Base-by-base conservation (phyloP, 192 early-diverging fungal genomes). In the Coemansia sp. region DNA sequence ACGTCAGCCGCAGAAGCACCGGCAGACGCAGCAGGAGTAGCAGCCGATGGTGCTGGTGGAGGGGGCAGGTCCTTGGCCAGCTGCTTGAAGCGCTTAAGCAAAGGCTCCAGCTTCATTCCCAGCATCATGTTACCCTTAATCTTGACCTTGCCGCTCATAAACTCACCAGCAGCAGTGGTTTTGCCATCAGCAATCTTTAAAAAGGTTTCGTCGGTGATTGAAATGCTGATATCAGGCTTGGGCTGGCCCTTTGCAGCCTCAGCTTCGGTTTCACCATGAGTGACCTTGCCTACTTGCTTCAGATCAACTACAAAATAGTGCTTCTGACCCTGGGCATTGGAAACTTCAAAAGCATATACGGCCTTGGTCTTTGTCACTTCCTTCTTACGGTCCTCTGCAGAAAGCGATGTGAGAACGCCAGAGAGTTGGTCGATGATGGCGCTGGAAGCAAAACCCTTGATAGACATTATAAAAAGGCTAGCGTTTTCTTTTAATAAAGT, bases 131-230 rank as follows among this genome's bases (percentile, higher is more conserved):
- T 80, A 42, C 85, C 86, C 67, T 84, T 85, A 50, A 84, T 76
- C 78, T 95, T 96, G 60, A 90, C 78, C 66, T 93, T 94, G 50
- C 95, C 91, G 50, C 78, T 70, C 90, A 94, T 90, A 75, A 90
- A 96, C 64, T 89, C 84, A 76, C 89, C 92, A 68, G 93, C 91
- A 10, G 87, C 85, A 43, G 89, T 93, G 30, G 88, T 69, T 72
- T 91, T 92, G 47, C 92, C 93, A 26, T 79, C 65, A n/a, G 87
- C 81, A 22, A 97, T 71, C 42, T 83, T 85, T 27, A 92, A 63
- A 70, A 97, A 89, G 46, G 84, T 87, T 25, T 70, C 79, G 70
- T 97, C 95, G 23, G 46, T 60, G 49, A 95, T 50, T 14, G 72
- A 48, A 20, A 96, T 79, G 48, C 64, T 85, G 46, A 89, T 82